These are phyloP conservation scores for Sordaria brevicollis DNA, from an alignment of 495 filamentous ascomycete species.

Conservation along the genomic window DNA sequence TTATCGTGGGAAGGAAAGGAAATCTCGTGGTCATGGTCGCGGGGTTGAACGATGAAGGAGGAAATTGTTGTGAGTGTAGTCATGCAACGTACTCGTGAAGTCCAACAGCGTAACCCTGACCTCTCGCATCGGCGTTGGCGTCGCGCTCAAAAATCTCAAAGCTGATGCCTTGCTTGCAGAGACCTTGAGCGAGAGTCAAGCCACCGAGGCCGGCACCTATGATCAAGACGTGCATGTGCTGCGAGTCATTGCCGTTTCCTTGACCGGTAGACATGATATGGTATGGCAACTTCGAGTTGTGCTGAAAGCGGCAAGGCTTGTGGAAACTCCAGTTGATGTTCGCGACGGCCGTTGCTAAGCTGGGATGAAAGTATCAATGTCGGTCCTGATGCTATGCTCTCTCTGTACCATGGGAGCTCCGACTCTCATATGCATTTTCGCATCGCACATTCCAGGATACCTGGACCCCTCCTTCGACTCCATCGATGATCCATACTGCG, in stretches of 20 bases:
- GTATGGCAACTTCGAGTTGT: background rate
- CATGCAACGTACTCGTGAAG: conserved; percentile 38
- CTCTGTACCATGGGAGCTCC: background rate
- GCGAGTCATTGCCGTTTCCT: background rate
- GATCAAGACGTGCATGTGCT: conserved; percentile 18
- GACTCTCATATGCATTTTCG: background rate
- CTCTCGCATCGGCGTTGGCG: conserved; percentile 20
- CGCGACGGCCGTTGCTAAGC: background rate
- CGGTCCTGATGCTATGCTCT: background rate
- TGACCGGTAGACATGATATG: background rate
- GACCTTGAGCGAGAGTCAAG: conserved; percentile 27
- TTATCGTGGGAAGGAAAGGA: too few species aligned
- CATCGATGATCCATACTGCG: background rate
- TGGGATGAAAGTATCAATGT: background rate
- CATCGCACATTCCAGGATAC: background rate
- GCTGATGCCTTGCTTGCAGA: conserved; percentile 40
- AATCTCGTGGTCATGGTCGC: too few species aligned
- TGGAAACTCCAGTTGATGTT: background rate
- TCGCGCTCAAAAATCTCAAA: conserved; percentile 44
- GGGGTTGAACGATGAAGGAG: too few species aligned
- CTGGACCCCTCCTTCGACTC: background rate
- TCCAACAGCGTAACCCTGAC: conserved; percentile 44
- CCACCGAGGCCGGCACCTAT: conserved; percentile 26
- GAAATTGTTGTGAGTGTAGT: conserved; percentile 14
- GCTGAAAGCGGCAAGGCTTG: background rate